Evolutionary conservation across 169 alveolate species (phyloP), one percentile per base, ranked within the genome.

Genomic region (Cryptosporidium viatorum): DNA sequence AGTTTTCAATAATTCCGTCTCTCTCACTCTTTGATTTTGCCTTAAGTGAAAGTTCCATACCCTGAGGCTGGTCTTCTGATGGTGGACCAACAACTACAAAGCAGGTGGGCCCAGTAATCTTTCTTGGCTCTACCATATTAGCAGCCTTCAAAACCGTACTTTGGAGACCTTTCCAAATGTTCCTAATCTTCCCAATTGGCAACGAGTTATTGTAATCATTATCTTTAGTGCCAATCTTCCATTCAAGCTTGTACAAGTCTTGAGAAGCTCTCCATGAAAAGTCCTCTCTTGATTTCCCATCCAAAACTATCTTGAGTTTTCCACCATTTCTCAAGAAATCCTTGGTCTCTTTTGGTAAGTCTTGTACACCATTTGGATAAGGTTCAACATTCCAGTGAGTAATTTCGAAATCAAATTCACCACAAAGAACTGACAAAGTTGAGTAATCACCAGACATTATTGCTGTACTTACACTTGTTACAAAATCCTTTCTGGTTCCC

Each of bases 341-440:
- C 86, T 95, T 96, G 48, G 93, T 93, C 60, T 92, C 91, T 33
- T 95, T 94, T 10, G 98, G 96, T 48, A 96, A 84, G 58, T 96
- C 98, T 80, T 96, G 98, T 18, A 95, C 97, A 51, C 98, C 98
- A 85, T 96, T 95, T 29, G 97, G 97, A 70, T 96, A 96, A 12
- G 98, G 98, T 52, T 96, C 98, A 33, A 94, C 96, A 85, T 94
- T 95, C 97, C 97, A 96, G 71, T 94, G 97, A 37, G 97, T 93
- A 39, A 96, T 91, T 7, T 70, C 94, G 71, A 96, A 94, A 91
- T 93, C 93, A 80, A 95, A 94, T 18, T 85, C 92, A 21, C 37
- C 51, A 21, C 48, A 37, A 6, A 80, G 48, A 26, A 80, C 50
- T 2, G 89, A 48, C 21, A 80, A 31, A 9, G 89, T 7, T 80